These are phyloP conservation scores for Citrus trifoliata DNA, from an alignment of 345 rosid genomes.

Conservation along the genomic window DNA sequence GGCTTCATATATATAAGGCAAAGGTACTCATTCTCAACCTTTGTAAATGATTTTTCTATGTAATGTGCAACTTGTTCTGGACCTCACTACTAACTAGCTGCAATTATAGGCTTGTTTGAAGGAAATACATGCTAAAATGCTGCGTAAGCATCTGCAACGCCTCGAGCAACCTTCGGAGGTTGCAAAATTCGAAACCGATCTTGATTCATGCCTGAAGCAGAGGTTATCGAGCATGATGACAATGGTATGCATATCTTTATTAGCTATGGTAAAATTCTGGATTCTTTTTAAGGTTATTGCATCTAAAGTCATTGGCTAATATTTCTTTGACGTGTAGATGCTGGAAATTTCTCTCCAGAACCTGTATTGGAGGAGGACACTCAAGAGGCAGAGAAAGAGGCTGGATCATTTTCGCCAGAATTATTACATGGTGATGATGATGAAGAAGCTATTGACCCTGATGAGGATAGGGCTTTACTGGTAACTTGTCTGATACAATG, in stretches of 20 bases:
- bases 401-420: conserved; percentile 90
- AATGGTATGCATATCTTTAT: conserved; percentile 22
- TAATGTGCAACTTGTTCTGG: neutral
- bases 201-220: conserved; percentile 36
- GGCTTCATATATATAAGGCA: conserved; percentile 90
- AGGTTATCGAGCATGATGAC: conserved; percentile 53
- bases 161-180: conserved; percentile 64
- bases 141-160: conserved; percentile 67
- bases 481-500: conserved; percentile 28
- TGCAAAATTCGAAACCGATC: conserved; percentile 37
- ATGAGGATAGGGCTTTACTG: conserved; percentile 81
- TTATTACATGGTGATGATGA: conserved; percentile 76
- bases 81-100: conserved; percentile 17
- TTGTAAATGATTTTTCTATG: neutral
- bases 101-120: conserved; percentile 75
- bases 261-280: neutral
- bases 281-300: conserved; percentile 7
- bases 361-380: conserved; percentile 45
- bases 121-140: conserved; percentile 85
- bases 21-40: conserved; percentile 45
- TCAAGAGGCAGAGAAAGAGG: conserved; percentile 58
- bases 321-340: conserved; percentile 31
- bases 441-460: conserved; percentile 94
- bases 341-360: conserved; percentile 66
- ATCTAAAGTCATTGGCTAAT: conserved; percentile 4